These are phyloP conservation scores for Metschnikowia proteae DNA, from an alignment of 805 yeast genomes.

Conservation along the genomic window DNA sequence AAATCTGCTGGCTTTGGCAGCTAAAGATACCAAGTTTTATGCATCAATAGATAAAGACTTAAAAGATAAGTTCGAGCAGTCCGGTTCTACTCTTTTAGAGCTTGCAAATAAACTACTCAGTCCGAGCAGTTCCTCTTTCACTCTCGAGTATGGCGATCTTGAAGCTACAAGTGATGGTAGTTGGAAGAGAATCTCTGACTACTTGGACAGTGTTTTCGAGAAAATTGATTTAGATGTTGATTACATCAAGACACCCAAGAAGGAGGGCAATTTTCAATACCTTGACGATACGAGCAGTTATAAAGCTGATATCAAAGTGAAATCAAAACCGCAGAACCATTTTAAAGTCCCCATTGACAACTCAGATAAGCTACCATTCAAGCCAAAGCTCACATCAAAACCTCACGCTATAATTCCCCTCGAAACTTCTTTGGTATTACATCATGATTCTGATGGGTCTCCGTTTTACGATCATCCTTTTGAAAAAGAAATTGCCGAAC, in stretches of 20 bases:
- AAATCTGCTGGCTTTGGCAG: slow-evolving; percentile 63
- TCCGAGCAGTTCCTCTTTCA: slow-evolving; percentile 25
- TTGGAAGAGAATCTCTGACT: slow-evolving; percentile 62
- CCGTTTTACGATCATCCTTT: slow-evolving; percentile 70
- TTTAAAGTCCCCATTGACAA: slow-evolving; percentile 65
- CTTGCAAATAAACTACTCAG: slow-evolving; percentile 45
- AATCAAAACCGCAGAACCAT: slow-evolving; percentile 61
- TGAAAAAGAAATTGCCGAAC: slow-evolving; percentile 62
- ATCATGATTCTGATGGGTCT: slow-evolving; percentile 2
- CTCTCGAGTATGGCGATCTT: slow-evolving; percentile 39
- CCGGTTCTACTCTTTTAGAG: slow-evolving; percentile 41
- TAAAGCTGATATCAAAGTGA: slow-evolving; percentile 1
- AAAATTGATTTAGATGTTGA: slow-evolving; percentile 70
- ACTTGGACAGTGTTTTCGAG: slow-evolving; percentile 71
- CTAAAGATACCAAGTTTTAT: slow-evolving; percentile 78
- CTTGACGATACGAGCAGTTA: slow-evolving; percentile 9
- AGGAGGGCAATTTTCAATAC: slow-evolving; percentile 16
- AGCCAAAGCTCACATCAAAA: slow-evolving; percentile 65
- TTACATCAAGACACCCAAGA: slow-evolving; percentile 21
- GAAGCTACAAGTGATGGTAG: slow-evolving; percentile 37
- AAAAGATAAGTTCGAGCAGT: slow-evolving; percentile 33
- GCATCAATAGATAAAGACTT: slow-evolving; percentile 54
- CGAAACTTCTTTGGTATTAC: slow-evolving; percentile 41
- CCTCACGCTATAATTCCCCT: slow-evolving; percentile 64
- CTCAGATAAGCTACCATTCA: slow-evolving; percentile 66